Evolutionary conservation across 208 protist genomes (phyloP).

Genomic region (Wallacemonas sp.): DNA sequence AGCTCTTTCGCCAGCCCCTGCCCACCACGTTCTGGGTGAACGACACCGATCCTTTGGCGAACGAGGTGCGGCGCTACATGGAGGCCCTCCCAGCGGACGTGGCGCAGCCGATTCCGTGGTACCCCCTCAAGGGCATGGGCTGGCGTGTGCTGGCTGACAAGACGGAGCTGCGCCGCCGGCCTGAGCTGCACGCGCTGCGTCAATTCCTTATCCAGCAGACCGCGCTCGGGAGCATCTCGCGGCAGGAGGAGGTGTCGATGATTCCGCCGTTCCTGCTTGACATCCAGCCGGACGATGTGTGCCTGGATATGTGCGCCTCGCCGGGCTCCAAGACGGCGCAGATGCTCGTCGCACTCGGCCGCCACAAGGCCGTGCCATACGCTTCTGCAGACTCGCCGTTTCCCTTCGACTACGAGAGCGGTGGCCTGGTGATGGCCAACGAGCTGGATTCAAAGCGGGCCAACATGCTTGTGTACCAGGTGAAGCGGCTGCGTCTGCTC

Average conservation of each 20-base stretch:
- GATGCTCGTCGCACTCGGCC: conserved; percentile 82
- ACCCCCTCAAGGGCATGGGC: conserved; percentile 71
- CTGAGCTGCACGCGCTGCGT: conserved; percentile 66
- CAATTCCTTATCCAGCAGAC: conserved; percentile 83
- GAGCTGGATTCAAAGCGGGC: conserved; percentile 84
- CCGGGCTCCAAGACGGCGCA: conserved; percentile 91
- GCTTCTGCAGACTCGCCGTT: conserved; percentile 67
- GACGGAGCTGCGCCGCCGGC: conserved; percentile 74
- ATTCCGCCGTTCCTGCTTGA: conserved; percentile 85
- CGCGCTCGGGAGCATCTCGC: conserved; percentile 77
- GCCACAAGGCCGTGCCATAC: conserved; percentile 58
- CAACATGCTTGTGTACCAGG: conserved; percentile 87
- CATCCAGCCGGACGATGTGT: conserved; percentile 71
- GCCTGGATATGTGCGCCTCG: conserved; percentile 92
- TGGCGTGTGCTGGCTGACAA: conserved; percentile 84
- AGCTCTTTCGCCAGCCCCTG: conserved; percentile 67
- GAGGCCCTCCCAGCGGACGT: conserved; percentile 40
- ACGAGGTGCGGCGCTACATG: conserved; percentile 48
- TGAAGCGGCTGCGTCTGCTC: conserved; percentile 79
- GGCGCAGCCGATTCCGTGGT: conserved; percentile 84
- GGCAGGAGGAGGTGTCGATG: conserved; percentile 87
- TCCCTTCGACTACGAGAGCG: conserved; percentile 73
- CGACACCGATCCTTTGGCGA: conserved; percentile 77
- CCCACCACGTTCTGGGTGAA: conserved; percentile 87
- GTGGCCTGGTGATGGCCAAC: conserved; percentile 85